Evolutionary conservation across 1,284 basidiomycete genomes (phyloP), one percentile per base, ranked within the genome.

Genomic region (Flammula alnicola): DNA sequence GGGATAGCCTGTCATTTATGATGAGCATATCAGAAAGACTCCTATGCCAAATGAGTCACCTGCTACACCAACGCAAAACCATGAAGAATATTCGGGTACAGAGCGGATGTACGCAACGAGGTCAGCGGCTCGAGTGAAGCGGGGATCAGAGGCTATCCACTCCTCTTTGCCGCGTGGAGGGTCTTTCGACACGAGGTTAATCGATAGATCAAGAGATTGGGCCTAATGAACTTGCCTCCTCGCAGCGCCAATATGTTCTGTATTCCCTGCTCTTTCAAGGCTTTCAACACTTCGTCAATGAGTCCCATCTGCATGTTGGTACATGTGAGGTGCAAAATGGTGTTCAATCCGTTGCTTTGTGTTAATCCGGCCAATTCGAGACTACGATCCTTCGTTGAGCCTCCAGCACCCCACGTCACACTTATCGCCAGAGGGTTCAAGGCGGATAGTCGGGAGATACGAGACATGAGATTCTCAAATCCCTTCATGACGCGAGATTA

Each of bases 351-450:
- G 44, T 91, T 85, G 6, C 75, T 70, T 66, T 91, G 82, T 46
- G 84, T 81, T 60, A 90, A 65, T 48, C 82, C 77, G 0, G 91
- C 92, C 3, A 99, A 81, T 60, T 96, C 94, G 41, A 99, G 75
- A 63, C 86, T 93, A 40, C 90, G 81, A 26, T 95, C 91, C 55
- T 85, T 91, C 0, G 97, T 99, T 5, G 87, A 86, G 0, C 97
- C 95, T n/a, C 95, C 94, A 0, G 95, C 94, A 41, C 95, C 95
- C 95, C 95, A 98, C 60, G 95, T 98, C 29, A 98, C 81, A 61
- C 88, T 93, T 58, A 95, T 79, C 25, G 88, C 91, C 9, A 93
- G 72, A 9, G 93, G 93, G 14, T 83, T 74, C 23, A 93, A 72
- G 4, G 75, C 64, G 26, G 84, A 74, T 42, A 97, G 74, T 44